Conservation (phyloP, 208 protist species). For the Crithidia bombi region DNA sequence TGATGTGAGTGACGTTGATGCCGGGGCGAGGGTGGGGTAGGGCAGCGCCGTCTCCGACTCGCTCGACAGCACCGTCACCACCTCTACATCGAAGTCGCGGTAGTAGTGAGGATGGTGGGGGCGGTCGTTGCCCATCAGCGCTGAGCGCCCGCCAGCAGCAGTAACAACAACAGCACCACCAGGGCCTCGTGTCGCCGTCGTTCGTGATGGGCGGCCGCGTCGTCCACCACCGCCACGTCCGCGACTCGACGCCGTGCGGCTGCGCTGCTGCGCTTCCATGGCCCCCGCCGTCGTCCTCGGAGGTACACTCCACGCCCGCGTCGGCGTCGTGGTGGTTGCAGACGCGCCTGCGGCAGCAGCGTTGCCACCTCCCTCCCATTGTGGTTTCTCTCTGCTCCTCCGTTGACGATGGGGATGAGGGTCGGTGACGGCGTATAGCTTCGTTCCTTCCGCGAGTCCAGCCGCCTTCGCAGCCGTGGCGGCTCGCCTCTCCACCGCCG, state of each 20-base stretch:
- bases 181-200: too few relatives aligned
- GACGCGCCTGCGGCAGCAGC: too few relatives aligned
- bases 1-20: background rate
- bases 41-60: background rate
- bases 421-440: slow-evolving; percentile 17
- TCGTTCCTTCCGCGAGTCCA: slow-evolving; percentile 14
- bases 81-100: slow-evolving; percentile 22
- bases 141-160: background rate
- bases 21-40: too few relatives aligned
- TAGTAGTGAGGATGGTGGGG: too few relatives aligned
- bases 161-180: background rate
- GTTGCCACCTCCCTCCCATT: background rate
- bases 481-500: slow-evolving; percentile 12
- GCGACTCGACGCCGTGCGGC: background rate
- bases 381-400: background rate
- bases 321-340: background rate
- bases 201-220: background rate
- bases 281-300: background rate
- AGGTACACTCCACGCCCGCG: background rate
- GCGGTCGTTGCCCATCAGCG: too few relatives aligned
- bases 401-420: background rate
- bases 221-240: background rate
- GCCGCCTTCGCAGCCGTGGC: slow-evolving; percentile 11
- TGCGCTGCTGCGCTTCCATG: background rate
- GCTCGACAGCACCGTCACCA: slow-evolving; percentile 22